Evolutionary conservation across 2,329 filamentous ascomycete genomes (phyloP).

Genomic region (Parastagonospora nodorum): DNA sequence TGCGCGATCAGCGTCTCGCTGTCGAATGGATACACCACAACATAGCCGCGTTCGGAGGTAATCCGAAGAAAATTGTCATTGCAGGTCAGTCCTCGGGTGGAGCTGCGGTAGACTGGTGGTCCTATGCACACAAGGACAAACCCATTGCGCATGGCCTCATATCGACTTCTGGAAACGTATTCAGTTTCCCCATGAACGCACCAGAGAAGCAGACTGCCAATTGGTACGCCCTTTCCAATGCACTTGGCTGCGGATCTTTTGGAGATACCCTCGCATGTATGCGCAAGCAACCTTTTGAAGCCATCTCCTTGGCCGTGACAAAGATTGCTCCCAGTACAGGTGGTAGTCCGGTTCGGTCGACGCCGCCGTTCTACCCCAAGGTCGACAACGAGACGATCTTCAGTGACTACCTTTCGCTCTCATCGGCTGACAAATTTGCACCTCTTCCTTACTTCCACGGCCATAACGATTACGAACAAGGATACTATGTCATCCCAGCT

Average conservation of each 20-base stretch:
- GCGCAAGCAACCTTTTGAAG: conserved; percentile 13
- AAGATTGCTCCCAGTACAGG: conserved; percentile 21
- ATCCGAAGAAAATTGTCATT: conserved; percentile 49
- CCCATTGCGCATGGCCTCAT: conserved; percentile 56
- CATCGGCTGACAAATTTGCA: conserved; percentile 15
- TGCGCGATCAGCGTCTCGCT: conserved; percentile 60
- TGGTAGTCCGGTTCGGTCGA: conserved; percentile 21
- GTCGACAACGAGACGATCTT: conserved; percentile 27
- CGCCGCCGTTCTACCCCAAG: conserved; percentile 19
- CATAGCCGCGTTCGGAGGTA: conserved; percentile 58
- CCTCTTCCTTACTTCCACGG: conserved; percentile 22
- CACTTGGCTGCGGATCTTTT: conserved; percentile 16
- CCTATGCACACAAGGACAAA: conserved; percentile 52
- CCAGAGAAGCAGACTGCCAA: conserved; percentile 15
- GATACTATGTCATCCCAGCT: conserved; percentile 25
- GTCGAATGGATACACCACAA: conserved; percentile 60
- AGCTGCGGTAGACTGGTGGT: conserved; percentile 52
- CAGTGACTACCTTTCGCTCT: conserved; percentile 20
- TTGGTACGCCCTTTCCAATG: conserved; percentile 19
- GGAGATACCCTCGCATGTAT: conserved; percentile 22
- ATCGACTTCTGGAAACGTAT: conserved; percentile 36
- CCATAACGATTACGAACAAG: conserved; percentile 25
- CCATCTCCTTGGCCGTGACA: conserved; percentile 11
- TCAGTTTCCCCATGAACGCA: conserved; percentile 23
- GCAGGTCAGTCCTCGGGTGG: conserved; percentile 57